These are phyloP conservation scores for Blastocystis sp. DNA, from an alignment of 352 stramenopile species.

Conservation along the genomic window DNA sequence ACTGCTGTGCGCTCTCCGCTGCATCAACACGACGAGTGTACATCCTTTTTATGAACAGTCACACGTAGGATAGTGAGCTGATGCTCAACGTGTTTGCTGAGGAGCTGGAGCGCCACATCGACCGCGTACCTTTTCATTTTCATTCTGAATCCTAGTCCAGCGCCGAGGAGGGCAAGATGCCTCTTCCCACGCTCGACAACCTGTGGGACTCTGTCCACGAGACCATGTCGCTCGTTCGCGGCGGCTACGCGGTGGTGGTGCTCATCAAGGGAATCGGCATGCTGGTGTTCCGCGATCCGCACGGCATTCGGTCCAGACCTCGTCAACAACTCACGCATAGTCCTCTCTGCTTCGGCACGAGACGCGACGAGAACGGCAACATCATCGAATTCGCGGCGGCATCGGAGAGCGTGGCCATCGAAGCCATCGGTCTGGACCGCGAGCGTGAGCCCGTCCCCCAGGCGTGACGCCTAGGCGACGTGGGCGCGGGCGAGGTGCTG, in stretches of 20 bases:
- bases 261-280: constrained; percentile 94
- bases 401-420: constrained; percentile 94
- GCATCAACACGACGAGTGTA: constrained; percentile 71
- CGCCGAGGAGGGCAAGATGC: constrained; percentile 5
- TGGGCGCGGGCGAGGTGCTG: constrained; percentile 91
- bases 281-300: constrained; percentile 93
- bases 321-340: constrained; percentile 75
- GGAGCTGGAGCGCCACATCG: constrained; percentile 77
- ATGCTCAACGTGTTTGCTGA: constrained; percentile 97
- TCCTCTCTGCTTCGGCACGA: constrained; percentile 68
- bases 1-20: constrained; percentile 84
- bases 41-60: neutral
- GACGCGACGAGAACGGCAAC: neutral
- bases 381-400: constrained; percentile 87
- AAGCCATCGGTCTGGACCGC: constrained; percentile 92
- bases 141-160: neutral
- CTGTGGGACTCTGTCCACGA: constrained; percentile 85
- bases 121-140: constrained; percentile 5
- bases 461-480: constrained; percentile 77
- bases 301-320: constrained; percentile 93
- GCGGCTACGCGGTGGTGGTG: constrained; percentile 91
- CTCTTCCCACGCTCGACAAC: constrained; percentile 64
- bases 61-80: constrained; percentile 86
- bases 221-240: constrained; percentile 89
- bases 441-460: constrained; percentile 77